These are phyloP conservation scores for Albugo candida DNA, from an alignment of 352 stramenopile genomes.

Conservation along the genomic window DNA sequence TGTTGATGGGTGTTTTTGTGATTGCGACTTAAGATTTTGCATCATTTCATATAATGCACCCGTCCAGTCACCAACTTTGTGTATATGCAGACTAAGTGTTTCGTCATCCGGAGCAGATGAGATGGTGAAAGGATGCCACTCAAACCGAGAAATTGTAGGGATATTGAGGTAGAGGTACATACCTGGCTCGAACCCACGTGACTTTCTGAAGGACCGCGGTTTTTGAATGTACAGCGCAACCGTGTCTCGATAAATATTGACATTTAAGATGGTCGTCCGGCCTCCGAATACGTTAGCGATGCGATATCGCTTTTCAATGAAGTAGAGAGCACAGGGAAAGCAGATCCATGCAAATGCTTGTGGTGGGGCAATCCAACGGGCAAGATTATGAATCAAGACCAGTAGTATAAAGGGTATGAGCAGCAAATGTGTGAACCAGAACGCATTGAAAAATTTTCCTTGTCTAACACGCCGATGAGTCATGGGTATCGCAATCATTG, in stretches of 20 bases:
- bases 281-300: constrained; percentile 30
- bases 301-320: constrained; percentile 38
- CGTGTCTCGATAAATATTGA: constrained; percentile 29
- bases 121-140: constrained; percentile 83
- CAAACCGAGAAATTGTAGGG: constrained; percentile 39
- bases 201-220: constrained; percentile 24
- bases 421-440: constrained; percentile 46
- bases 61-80: constrained; percentile 49
- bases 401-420: constrained; percentile 46
- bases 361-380: constrained; percentile 30
- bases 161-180: constrained; percentile 80
- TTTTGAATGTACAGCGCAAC: constrained; percentile 50
- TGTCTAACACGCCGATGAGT: constrained; percentile 2
- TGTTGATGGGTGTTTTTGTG: no score
- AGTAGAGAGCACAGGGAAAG: constrained; percentile 31
- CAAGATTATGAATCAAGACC: constrained; percentile 40
- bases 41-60: constrained; percentile 25
- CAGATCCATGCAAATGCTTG: constrained; percentile 36
- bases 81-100: constrained; percentile 47
- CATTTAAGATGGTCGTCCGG: constrained; percentile 23
- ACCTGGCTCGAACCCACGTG: constrained; percentile 27
- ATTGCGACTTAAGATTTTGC: constrained; percentile 13
- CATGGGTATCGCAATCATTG: constrained; percentile 20
- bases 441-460: constrained; percentile 23
- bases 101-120: constrained; percentile 60